Evolutionary conservation across 1,139 yeast genomes (phyloP).

Genomic region (Lodderomyces metapsilosis): DNA sequence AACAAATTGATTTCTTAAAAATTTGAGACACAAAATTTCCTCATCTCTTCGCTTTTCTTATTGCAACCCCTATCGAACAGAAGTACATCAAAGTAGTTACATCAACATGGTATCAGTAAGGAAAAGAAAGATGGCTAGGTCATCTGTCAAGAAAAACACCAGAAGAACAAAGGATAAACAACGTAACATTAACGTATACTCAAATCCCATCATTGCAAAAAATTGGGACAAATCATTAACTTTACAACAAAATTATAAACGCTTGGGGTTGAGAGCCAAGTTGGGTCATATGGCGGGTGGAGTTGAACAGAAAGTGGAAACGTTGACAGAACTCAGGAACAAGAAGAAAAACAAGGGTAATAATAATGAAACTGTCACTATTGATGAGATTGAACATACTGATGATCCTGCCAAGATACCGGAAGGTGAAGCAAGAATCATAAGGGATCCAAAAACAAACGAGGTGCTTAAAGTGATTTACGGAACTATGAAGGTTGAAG

Average conservation of each 20-base stretch:
- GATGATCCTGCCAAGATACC: conserved; percentile 60
- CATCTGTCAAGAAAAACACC: conserved; percentile 66
- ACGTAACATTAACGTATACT: conserved; percentile 58
- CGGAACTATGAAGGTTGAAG: conserved; percentile 51
- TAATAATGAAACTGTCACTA: conserved; percentile 21
- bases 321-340: conserved; percentile 25
- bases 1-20: too few species aligned
- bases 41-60: not conserved
- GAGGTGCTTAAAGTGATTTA: conserved; percentile 68
- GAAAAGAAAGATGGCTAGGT: conserved; percentile 79
- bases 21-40: not conserved
- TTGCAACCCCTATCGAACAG: not conserved
- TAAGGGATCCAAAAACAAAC: conserved; percentile 68
- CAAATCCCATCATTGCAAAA: conserved; percentile 81
- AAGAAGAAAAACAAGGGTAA: conserved; percentile 25
- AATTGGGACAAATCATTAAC: conserved; percentile 89
- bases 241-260: conserved; percentile 77
- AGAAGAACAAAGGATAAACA: conserved; percentile 69
- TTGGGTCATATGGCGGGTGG: conserved; percentile 72
- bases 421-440: conserved; percentile 80
- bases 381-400: conserved; percentile 39
- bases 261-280: conserved; percentile 69
- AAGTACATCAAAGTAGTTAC: too few species aligned
- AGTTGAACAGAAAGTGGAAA: conserved; percentile 50
- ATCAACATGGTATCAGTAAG: conserved; percentile 71